Conservation (phyloP, 257 asterid genomes). For the Voacanga thouarsii region DNA sequence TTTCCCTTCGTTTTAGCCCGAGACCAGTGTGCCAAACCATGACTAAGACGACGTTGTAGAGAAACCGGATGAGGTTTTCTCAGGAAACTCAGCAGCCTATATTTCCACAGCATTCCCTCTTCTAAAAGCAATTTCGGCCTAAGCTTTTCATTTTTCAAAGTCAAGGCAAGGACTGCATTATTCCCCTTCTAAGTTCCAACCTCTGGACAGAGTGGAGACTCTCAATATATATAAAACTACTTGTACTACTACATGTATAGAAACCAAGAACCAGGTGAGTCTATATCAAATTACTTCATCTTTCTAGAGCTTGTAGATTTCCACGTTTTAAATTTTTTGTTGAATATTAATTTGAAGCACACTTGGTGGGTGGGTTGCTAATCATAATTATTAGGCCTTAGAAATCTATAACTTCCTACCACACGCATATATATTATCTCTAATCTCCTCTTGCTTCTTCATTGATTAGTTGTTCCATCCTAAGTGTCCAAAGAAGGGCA, state of each 20-base stretch:
- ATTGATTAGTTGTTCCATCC: background rate
- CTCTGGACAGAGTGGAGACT: background rate
- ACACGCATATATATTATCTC: background rate
- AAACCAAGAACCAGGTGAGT: background rate
- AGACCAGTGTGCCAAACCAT: background rate
- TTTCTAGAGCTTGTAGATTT: constrained; percentile 12
- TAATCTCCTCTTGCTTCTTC: constrained; percentile 1
- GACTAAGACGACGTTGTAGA: background rate
- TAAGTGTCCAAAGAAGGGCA: background rate
- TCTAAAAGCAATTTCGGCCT: background rate
- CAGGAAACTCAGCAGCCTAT: background rate
- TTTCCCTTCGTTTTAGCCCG: background rate
- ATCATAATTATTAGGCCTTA: constrained; percentile 4
- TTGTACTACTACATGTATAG: background rate
- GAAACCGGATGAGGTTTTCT: background rate
- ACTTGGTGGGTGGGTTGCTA: constrained; percentile 9
- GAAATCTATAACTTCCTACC: background rate
- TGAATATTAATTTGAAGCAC: background rate
- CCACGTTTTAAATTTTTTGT: background rate
- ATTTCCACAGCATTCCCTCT: background rate
- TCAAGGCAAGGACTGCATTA: constrained; percentile 21
- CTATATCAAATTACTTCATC: background rate
- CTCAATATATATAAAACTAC: background rate
- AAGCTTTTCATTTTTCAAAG: constrained; percentile 13
- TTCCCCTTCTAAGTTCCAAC: constrained; percentile 2